Evolutionary conservation across 352 stramenopile species (phyloP), one percentile per base, ranked within the genome.

Genomic region (Peronospora farinosa): DNA sequence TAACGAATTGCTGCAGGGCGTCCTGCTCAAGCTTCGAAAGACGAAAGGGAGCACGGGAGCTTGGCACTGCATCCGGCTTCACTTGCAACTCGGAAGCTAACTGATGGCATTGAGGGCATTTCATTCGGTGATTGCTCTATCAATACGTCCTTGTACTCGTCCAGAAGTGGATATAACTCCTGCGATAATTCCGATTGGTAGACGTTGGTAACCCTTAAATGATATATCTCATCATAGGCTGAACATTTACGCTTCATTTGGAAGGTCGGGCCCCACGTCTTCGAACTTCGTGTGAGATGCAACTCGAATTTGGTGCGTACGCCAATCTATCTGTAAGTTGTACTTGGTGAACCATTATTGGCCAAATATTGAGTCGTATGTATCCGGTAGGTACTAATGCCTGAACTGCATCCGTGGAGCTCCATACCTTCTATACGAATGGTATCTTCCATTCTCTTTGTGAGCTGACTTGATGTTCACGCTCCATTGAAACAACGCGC

Each of bases 41-140:
- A 12, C 53, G 33, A 12, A 60, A 67, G 3, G 47, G 47, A 40
- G 37, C 43, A 19, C 52, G 48, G 6, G 23, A 43, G 19, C 33
- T 56, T 16, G 43, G 47, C 0, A 46, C 38, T 15, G 33, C 53
- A 42, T 63, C 58, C 19, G 52, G 16, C 30, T 67, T 63, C 43
- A 63, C 51, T 32, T 56, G 47, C 3, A 63, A 15, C 23, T 67
- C 58, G n/a, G 27, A 63, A 63, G 1, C 57, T 47, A 2, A 63
- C 52, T 12, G 9, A 21, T 28, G 39, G 47, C 30, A n/a, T 37
- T 17, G 58, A 47, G 10, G 52, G 52, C 13, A 21, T 58, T 21
- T 28, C 21, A 50, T 46, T 51, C 42, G 11, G 57, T 37, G 35
- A 49, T 17, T 28, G 39, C 25, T 58, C 36, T 41, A 41, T 47